phyloP scores from a whole-genome alignment of 495 filamentous ascomycete species.

The Lindgomyces ingoldianus region DNA sequence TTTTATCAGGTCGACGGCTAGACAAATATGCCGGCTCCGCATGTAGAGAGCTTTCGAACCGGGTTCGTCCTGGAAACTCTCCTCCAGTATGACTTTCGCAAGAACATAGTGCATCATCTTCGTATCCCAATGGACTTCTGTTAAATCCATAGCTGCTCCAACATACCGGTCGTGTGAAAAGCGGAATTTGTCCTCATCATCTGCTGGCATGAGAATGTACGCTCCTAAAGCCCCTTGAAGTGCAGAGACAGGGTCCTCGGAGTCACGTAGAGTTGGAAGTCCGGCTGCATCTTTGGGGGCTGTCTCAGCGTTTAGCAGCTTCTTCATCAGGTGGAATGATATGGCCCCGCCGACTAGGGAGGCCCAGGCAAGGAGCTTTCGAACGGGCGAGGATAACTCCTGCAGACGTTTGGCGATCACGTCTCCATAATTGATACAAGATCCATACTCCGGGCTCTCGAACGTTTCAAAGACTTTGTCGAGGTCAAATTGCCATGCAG shows the following conservation, averaged over 20 bases:
- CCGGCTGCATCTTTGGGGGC: conserved; percentile 16
- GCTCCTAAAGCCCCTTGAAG: conserved; percentile 76
- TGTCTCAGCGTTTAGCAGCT: conserved; percentile 62
- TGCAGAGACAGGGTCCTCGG: conserved; percentile 65
- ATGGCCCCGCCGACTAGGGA: conserved; percentile 76
- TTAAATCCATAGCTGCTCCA: conserved; percentile 56
- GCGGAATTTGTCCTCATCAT: conserved; percentile 73
- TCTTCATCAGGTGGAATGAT: conserved; percentile 77
- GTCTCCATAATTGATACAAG: conserved; percentile 68
- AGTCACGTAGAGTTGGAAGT: conserved; percentile 29
- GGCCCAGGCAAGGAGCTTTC: conserved; percentile 84
- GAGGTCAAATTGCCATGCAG: conserved; percentile 78
- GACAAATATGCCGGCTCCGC: conserved; percentile 73
- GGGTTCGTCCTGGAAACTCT: conserved; percentile 53
- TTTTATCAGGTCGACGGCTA: conserved; percentile 71
- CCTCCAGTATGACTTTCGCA: conserved; percentile 72
- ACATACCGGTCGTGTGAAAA: conserved; percentile 85
- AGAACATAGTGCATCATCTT: conserved; percentile 82
- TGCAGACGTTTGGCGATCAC: conserved; percentile 75
- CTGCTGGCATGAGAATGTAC: conserved; percentile 71
- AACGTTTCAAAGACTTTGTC: conserved; percentile 82
- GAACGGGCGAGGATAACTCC: conserved; percentile 69
- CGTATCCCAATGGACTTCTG: conserved; percentile 17
- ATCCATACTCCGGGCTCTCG: conserved; percentile 70
- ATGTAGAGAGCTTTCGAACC: conserved; percentile 56